Conservation (phyloP, 176 grass and related monocot genomes). For the Carex pumila region DNA sequence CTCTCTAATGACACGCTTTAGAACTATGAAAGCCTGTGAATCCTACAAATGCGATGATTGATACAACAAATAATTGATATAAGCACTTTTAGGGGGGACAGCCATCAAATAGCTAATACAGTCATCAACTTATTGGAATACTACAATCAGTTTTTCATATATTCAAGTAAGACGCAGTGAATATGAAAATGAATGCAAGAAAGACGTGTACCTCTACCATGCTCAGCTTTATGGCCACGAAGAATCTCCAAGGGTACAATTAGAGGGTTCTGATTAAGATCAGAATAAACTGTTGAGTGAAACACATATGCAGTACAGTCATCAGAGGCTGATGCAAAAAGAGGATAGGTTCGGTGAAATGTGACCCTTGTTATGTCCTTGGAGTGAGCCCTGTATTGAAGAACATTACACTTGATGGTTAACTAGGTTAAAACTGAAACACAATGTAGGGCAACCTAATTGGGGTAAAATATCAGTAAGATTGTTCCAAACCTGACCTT, state of each 20-base stretch:
- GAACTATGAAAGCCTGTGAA: background rate
- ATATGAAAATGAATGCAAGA: background rate
- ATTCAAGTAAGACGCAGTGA: background rate
- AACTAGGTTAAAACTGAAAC: background rate
- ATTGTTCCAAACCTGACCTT: background rate
- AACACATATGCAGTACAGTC: conserved; percentile 88
- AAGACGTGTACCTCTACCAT: conserved; percentile 66
- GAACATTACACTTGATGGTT: background rate
- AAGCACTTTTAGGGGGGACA: background rate
- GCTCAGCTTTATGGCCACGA: conserved; percentile 50
- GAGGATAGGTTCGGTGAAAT: conserved; percentile 75
- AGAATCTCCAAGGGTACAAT: conserved; percentile 95
- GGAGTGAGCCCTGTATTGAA: conserved; percentile 51
- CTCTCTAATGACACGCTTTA: background rate
- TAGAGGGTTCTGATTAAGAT: conserved; percentile 95
- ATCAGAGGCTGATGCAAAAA: conserved; percentile 77
- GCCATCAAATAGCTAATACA: background rate
- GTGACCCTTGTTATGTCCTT: conserved; percentile 89
- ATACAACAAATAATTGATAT: background rate
- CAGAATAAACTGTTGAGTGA: conserved; percentile 92
- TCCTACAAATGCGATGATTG: background rate
- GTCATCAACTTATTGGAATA: background rate
- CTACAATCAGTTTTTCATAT: background rate
- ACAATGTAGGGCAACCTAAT: background rate
- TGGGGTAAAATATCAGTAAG: background rate